These are phyloP conservation scores for Kokia cookei DNA, from an alignment of 441 rosid genomes.

Conservation along the genomic window DNA sequence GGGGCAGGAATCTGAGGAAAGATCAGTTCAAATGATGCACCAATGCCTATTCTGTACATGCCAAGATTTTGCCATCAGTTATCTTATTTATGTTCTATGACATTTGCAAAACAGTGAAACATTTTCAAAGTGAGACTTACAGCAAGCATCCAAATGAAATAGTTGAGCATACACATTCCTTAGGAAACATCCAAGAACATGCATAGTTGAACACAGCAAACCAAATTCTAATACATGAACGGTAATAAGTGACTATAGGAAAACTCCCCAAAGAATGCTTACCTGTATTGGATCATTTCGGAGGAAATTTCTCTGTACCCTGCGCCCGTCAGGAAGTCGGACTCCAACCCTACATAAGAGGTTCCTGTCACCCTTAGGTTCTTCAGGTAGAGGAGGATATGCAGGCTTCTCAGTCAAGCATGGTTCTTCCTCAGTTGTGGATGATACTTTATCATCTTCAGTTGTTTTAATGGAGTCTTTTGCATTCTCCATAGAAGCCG, in stretches of 20 bases:
- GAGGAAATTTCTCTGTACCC: conserved; percentile 75
- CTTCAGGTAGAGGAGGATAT: conserved; percentile 75
- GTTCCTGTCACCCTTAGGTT: conserved; percentile 72
- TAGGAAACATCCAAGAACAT: not conserved
- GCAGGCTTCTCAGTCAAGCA: conserved; percentile 31
- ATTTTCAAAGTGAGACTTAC: not conserved
- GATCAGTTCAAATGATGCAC: not conserved
- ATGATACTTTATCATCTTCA: conserved; percentile 19
- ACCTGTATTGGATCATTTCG: conserved; percentile 77
- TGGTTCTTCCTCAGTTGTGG: conserved; percentile 37
- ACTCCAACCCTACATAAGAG: conserved; percentile 83
- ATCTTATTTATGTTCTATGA: not conserved
- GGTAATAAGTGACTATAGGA: not conserved
- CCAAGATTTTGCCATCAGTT: not conserved
- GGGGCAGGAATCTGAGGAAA: not conserved
- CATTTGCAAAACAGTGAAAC: not conserved
- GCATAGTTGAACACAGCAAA: not conserved
- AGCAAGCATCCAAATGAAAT: not conserved
- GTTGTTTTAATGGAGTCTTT: conserved; percentile 28
- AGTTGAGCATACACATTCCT: not conserved
- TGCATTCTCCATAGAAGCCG: conserved; percentile 51
- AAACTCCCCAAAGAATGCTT: not conserved
- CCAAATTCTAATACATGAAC: not conserved
- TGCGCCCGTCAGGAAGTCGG: conserved; percentile 88
- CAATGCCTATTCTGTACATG: not conserved